Evolutionary conservation across 2,329 filamentous ascomycete genomes (phyloP).

Genomic region (Cadophora luteo-olivacea): DNA sequence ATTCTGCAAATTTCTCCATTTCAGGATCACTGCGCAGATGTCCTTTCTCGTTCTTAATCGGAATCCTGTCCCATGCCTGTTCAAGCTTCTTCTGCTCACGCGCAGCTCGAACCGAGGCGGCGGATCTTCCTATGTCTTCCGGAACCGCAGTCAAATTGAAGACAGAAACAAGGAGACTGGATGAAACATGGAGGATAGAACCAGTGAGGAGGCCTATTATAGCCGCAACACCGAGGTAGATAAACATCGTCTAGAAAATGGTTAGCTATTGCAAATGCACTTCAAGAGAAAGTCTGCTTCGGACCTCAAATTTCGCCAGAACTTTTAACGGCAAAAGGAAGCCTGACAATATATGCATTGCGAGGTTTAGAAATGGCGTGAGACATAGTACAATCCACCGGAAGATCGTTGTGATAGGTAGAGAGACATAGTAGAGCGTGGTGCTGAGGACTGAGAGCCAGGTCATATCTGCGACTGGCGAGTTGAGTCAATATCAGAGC

Average conservation of each 20-base stretch:
- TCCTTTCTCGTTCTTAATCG: constrained; percentile 25
- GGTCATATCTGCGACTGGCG: constrained; percentile 27
- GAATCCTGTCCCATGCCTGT: constrained; percentile 35
- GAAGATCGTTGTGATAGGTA: constrained; percentile 36
- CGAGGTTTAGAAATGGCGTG: constrained; percentile 40
- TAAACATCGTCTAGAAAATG: constrained; percentile 47
- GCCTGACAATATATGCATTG: constrained; percentile 32
- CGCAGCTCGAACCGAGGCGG: constrained; percentile 36
- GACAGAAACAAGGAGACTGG: constrained; percentile 58
- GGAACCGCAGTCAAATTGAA: constrained; percentile 50
- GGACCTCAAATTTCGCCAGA: constrained; percentile 43
- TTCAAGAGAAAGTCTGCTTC: background rate
- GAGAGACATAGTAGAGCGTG: constrained; percentile 35
- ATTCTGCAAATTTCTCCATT: constrained; percentile 39
- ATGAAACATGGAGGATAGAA: constrained; percentile 62
- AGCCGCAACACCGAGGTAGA: constrained; percentile 69
- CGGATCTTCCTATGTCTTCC: constrained; percentile 34
- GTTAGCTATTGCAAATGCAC: constrained; percentile 24
- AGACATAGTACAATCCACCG: constrained; percentile 32
- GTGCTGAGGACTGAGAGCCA: constrained; percentile 33
- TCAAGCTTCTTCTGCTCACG: constrained; percentile 38
- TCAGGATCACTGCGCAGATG: constrained; percentile 26
- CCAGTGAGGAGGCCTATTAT: constrained; percentile 71
- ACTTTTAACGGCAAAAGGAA: constrained; percentile 39
- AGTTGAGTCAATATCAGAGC: background rate